Conservation (phyloP, 2,329 filamentous ascomycete species). For the Berkeleyomyces basicola region DNA sequence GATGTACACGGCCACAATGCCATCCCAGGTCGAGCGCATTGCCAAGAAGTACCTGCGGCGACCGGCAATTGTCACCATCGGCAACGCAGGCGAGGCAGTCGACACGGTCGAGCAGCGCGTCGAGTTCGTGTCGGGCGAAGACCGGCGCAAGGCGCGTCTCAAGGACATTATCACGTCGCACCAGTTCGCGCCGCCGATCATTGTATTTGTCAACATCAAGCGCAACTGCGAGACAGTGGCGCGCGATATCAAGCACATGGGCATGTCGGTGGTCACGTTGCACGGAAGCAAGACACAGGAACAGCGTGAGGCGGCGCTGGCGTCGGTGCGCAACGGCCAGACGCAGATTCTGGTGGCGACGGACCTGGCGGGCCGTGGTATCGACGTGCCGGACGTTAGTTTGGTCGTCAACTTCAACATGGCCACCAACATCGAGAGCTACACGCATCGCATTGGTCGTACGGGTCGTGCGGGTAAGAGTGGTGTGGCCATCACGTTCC, state of each 20-base stretch:
- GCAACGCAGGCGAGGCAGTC: conserved; percentile 86
- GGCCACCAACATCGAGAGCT: conserved; percentile 80
- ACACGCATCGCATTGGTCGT: conserved; percentile 91
- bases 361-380: conserved; percentile 89
- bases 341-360: conserved; percentile 88
- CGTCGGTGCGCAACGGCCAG: conserved; percentile 61
- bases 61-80: conserved; percentile 86
- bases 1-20: conserved; percentile 99
- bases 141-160: conserved; percentile 93
- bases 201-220: conserved; percentile 99
- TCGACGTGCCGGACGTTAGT: conserved; percentile 86
- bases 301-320: conserved; percentile 84
- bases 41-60: conserved; percentile 92
- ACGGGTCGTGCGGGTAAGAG: conserved; percentile 95
- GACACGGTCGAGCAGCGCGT: conserved; percentile 96
- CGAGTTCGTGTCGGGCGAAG: conserved; percentile 78
- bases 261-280: conserved; percentile 74
- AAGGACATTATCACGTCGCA: conserved; percentile 68
- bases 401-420: conserved; percentile 99
- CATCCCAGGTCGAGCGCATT: conserved; percentile 76
- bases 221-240: conserved; percentile 94
- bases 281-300: conserved; percentile 97
- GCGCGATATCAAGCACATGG: conserved; percentile 85
- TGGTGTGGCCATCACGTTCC: conserved; percentile 89
- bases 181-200: conserved; percentile 77